Percentiles rank a stretch among this genome's conserved stretches.
Conservation (phyloP, 345 rosid species). For the Geranium rotundifolium region DNA sequence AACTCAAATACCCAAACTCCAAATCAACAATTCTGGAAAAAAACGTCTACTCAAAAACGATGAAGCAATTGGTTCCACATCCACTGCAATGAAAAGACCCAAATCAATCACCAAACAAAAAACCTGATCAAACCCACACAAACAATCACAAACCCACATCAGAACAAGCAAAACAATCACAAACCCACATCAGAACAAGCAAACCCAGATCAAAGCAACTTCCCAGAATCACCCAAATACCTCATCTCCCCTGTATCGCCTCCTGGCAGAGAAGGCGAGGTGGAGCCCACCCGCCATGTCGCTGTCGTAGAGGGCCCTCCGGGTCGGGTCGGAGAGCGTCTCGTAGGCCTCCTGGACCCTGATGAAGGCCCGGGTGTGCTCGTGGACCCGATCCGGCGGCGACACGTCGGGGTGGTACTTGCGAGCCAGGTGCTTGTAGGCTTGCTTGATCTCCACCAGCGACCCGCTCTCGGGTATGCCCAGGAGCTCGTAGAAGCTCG, state of each 20-base stretch:
- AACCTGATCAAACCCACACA: no score
- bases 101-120: no score
- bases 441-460: slow-evolving; percentile 14
- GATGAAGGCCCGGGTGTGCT: slow-evolving; percentile 13
- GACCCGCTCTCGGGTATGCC: slow-evolving; percentile 16
- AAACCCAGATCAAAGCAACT: no score
- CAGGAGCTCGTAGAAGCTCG: slow-evolving; percentile 15
- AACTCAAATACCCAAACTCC: no score
- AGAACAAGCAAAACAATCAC: no score
- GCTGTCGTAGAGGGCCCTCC: slow-evolving; percentile 13
- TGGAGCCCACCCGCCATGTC: slow-evolving; percentile 7
- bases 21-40: no score
- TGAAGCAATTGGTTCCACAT: no score
- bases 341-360: slow-evolving; percentile 19
- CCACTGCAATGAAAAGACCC: no score
- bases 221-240: slow-evolving; percentile 13
- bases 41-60: no score
- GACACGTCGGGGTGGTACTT: slow-evolving; percentile 20
- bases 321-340: slow-evolving; percentile 14
- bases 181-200: no score
- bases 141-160: no score
- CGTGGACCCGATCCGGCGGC: slow-evolving; percentile 9
- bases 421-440: slow-evolving; percentile 19
- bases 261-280: slow-evolving; percentile 21
- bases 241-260: slow-evolving; percentile 29